phyloP scores from a whole-genome alignment of 257 asterid genomes.

The Catharanthus roseus region DNA sequence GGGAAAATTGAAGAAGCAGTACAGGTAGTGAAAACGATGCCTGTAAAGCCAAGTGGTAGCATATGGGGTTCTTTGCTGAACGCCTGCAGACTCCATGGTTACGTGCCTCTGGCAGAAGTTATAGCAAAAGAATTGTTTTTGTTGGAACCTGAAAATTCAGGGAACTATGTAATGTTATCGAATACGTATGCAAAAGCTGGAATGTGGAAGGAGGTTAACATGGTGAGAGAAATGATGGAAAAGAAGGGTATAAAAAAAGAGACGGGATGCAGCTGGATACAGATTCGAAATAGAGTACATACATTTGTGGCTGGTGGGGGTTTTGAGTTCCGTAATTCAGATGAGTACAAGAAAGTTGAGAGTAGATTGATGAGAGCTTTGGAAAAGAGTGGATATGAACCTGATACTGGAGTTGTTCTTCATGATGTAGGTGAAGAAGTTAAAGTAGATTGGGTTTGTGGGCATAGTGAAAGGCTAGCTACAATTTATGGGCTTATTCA shows the following conservation, averaged over 20 bases:
- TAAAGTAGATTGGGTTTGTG: constrained; percentile 43
- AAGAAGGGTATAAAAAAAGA: constrained; percentile 39
- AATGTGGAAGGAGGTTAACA: constrained; percentile 46
- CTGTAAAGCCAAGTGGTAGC: constrained; percentile 39
- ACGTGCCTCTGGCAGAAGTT: constrained; percentile 38
- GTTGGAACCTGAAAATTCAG: constrained; percentile 42
- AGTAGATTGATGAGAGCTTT: constrained; percentile 28
- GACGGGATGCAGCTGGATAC: constrained; percentile 47
- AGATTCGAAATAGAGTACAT: constrained; percentile 27
- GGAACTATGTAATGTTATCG: constrained; percentile 39
- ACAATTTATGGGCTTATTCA: constrained; percentile 35
- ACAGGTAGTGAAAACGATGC: constrained; percentile 34
- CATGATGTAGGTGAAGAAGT: constrained; percentile 36
- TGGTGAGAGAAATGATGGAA: constrained; percentile 40
- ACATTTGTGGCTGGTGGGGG: constrained; percentile 42
- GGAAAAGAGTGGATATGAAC: constrained; percentile 33
- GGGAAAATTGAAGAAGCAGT: constrained; percentile 46
- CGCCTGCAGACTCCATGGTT: constrained; percentile 37
- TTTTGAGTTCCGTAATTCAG: constrained; percentile 37
- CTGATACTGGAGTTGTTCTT: constrained; percentile 40
- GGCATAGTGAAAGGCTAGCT: constrained; percentile 49
- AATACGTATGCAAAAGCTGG: constrained; percentile 47
- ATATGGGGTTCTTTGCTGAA: constrained; percentile 54
- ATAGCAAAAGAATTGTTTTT: constrained; percentile 32
- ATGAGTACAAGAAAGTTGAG: constrained; percentile 32